phyloP scores from a whole-genome alignment of 2,329 filamentous ascomycete genomes.

The Xylaria hypoxylon region DNA sequence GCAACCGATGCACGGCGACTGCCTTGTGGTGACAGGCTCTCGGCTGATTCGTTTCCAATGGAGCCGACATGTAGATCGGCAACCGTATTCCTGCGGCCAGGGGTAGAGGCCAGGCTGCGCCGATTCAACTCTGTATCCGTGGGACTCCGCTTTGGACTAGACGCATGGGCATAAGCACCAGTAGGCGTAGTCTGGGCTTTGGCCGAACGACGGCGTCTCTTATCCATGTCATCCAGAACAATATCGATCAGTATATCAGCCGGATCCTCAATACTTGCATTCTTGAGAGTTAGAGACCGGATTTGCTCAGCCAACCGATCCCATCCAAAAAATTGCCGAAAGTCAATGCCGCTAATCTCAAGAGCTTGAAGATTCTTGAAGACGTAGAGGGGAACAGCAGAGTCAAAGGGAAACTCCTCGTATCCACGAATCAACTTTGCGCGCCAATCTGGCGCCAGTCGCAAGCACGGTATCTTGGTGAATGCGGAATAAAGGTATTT shows the following conservation, averaged over 20 bases:
- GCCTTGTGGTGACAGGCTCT: conserved; percentile 52
- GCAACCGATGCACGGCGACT: conserved; percentile 59
- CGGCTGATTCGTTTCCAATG: conserved; percentile 63
- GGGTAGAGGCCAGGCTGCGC: conserved; percentile 75
- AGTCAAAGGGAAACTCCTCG: conserved; percentile 98
- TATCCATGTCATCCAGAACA: conserved; percentile 96
- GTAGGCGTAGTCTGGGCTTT: conserved; percentile 86
- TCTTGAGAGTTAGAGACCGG: conserved; percentile 87
- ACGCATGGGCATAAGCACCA: conserved; percentile 70
- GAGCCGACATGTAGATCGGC: conserved; percentile 69
- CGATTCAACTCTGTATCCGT: conserved; percentile 74
- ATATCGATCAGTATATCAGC: conserved; percentile 92
- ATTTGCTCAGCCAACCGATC: conserved; percentile 92
- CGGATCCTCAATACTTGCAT: conserved; percentile 88
- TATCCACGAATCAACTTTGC: conserved; percentile 91
- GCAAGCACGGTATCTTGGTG: conserved; percentile 95
- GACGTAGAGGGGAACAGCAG: conserved; percentile 92
- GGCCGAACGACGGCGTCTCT: conserved; percentile 85
- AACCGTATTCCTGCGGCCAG: conserved; percentile 61
- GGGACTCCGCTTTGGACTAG: conserved; percentile 72
- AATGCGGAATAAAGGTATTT: conserved; percentile 98
- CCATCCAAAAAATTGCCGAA: conserved; percentile 97
- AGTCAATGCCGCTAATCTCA: conserved; percentile 95
- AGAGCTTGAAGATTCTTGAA: conserved; percentile 97
- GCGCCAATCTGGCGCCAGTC: conserved; percentile 91